These are phyloP conservation scores for Picochlorum costavermella DNA, from an alignment of 139 green algal genomes.

Conservation along the genomic window DNA sequence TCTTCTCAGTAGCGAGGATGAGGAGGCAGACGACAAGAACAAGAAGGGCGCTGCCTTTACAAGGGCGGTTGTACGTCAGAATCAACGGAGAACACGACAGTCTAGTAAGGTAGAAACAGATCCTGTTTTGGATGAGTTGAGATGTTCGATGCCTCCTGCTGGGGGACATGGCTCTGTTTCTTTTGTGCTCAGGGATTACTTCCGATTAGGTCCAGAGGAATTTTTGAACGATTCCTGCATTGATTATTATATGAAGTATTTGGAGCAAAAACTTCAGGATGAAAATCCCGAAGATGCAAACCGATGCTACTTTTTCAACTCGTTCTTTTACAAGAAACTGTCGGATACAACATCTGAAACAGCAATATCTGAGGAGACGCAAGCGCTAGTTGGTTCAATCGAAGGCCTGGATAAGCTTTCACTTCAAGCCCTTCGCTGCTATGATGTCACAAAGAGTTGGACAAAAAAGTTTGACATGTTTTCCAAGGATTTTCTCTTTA, in stretches of 20 bases:
- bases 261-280: constrained; percentile 14
- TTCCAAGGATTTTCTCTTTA: constrained; percentile 76
- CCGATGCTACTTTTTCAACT: constrained; percentile 85
- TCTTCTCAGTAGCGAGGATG: constrained; percentile 6
- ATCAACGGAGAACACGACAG: neutral
- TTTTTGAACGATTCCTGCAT: constrained; percentile 95
- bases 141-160: constrained; percentile 32
- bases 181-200: constrained; percentile 56
- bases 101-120: neutral
- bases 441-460: constrained; percentile 68
- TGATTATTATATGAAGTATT: constrained; percentile 76
- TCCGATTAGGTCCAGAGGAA: constrained; percentile 53
- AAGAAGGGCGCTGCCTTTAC: neutral
- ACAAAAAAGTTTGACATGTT: constrained; percentile 74
- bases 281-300: constrained; percentile 36
- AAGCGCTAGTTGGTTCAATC: neutral
- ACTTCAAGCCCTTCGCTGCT: constrained; percentile 23
- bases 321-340: constrained; percentile 94
- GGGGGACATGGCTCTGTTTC: constrained; percentile 43
- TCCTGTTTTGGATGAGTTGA: constrained; percentile 33
- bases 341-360: constrained; percentile 33
- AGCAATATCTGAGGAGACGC: neutral
- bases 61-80: neutral
- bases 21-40: neutral
- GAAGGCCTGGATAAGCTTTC: neutral